Base-by-base conservation (phyloP, 2,329 filamentous ascomycete species). In the Hypoxylon sp. region DNA sequence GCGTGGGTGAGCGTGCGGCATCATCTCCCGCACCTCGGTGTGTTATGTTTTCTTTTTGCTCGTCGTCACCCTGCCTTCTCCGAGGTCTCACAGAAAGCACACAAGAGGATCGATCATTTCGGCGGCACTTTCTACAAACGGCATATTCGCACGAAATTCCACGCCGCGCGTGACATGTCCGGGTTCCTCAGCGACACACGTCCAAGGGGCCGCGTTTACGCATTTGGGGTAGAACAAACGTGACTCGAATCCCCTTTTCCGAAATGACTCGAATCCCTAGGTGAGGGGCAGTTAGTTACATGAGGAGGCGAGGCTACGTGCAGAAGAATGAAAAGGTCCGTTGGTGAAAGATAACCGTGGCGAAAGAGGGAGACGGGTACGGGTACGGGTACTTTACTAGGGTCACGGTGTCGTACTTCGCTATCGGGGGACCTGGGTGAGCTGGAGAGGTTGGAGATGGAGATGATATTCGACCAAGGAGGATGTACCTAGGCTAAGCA, bases 41-140 rank as follows among this genome's bases (percentile, higher is more conserved):
- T n/a, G n/a, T n/a, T n/a, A n/a, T n/a, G n/a, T n/a, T n/a, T n/a
- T n/a, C n/a, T n/a, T n/a, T n/a, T n/a, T n/a, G n/a, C n/a, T n/a
- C n/a, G n/a, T n/a, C n/a, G 27, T 42, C 35, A 54, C 24, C 55
- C 21, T 48, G 41, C 35, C 15, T 9, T 40, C 1, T 2, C 37
- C 23, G 42, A 6, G 38, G 60, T 62, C 56, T 60, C 60, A 60
- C 60, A 27, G 56, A 31, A 35, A n/a, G n/a, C n/a, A n/a, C 41
- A 63, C 56, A 57, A 59, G 56, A 58, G 60, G 60, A 63, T 57
- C 53, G 60, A 48, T 63, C 47, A 63, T 60, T 57, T 60, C 53
- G 56, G 60, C 43, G 42, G 1, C 56, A 57, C 53, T 60, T 18
- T 35, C 56, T 63, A 55, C 48, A 63, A 63, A 33, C 51, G 60